Percentiles rank a stretch among this genome's conserved stretches.
These are phyloP conservation scores for Bassia scoparia DNA, from an alignment of 148 eudicot species.

Conservation along the genomic window DNA sequence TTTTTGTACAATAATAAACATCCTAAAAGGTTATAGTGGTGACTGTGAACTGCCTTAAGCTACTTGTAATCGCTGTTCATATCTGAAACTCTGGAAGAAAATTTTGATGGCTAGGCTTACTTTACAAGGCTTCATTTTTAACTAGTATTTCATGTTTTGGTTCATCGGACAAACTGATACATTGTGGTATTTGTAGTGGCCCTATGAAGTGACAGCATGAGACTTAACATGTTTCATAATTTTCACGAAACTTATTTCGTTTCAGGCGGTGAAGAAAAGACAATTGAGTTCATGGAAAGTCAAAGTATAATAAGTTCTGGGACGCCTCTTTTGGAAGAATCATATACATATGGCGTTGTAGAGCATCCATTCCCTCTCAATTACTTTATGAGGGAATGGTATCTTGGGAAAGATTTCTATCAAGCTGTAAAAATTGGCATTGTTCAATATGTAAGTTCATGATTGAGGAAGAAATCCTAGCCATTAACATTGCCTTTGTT, in stretches of 20 bases:
- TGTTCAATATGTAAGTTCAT: slow-evolving; percentile 86
- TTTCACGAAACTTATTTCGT: slow-evolving; percentile 3
- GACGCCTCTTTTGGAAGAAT: slow-evolving; percentile 82
- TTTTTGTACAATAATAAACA: no score
- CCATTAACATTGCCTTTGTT: background rate
- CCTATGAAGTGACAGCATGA: slow-evolving; percentile 10
- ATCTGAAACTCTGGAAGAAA: background rate
- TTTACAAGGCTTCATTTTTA: background rate
- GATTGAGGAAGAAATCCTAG: background rate
- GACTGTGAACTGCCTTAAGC: no score
- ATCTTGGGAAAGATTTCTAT: slow-evolving; percentile 88
- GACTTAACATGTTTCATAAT: background rate
- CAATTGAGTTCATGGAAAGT: slow-evolving; percentile 85
- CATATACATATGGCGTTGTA: slow-evolving; percentile 77
- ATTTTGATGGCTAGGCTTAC: background rate
- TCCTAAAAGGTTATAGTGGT: background rate
- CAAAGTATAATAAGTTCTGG: slow-evolving; percentile 52
- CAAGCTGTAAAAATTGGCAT: slow-evolving; percentile 96
- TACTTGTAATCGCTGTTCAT: background rate
- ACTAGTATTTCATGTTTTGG: background rate
- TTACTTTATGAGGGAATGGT: slow-evolving; percentile 75
- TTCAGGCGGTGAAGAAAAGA: slow-evolving; percentile 83
- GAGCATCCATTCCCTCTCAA: slow-evolving; percentile 95
- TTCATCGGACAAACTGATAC: background rate
- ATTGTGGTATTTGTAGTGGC: background rate